These are phyloP conservation scores for Mychonastes homosphaera DNA, from an alignment of 139 green algal species.

Conservation along the genomic window DNA sequence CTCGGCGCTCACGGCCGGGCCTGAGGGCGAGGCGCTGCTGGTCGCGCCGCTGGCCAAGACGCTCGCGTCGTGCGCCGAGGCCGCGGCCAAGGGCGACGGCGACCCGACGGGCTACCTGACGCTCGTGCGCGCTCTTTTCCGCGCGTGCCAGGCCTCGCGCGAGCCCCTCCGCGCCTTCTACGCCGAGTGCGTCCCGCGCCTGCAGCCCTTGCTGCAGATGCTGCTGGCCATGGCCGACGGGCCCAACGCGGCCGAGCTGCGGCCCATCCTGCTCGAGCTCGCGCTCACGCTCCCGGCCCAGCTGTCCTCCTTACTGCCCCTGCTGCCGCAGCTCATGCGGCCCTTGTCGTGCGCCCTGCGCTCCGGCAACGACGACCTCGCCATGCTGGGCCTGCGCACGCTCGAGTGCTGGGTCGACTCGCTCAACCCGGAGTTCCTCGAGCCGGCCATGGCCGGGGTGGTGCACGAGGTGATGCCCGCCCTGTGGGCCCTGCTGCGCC, in stretches of 20 bases:
- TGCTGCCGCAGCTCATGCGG: slow-evolving; percentile 73
- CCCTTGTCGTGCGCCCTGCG: slow-evolving; percentile 68
- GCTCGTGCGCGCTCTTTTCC: slow-evolving; percentile 52
- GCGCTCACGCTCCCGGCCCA: slow-evolving; percentile 72
- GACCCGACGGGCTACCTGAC: slow-evolving; percentile 45
- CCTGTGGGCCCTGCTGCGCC: slow-evolving; percentile 78
- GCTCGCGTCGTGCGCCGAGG: slow-evolving; percentile 16
- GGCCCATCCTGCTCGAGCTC: slow-evolving; percentile 66
- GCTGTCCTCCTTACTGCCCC: slow-evolving; percentile 59
- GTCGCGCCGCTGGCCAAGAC: slow-evolving; percentile 43
- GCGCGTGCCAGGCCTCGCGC: slow-evolving; percentile 13
- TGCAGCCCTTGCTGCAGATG: slow-evolving; percentile 34
- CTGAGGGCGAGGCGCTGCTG: slow-evolving; percentile 22
- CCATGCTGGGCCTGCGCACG: slow-evolving; percentile 51
- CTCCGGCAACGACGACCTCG: slow-evolving; percentile 31
- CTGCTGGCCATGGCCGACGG: slow-evolving; percentile 58
- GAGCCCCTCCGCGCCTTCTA: slow-evolving; percentile 19
- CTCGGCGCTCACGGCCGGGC: slow-evolving; percentile 10
- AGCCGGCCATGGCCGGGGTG: slow-evolving; percentile 72
- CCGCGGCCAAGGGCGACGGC: slow-evolving; percentile 12
- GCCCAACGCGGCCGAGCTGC: slow-evolving; percentile 28
- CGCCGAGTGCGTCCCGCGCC: slow-evolving; percentile 10
- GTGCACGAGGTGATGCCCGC: slow-evolving; percentile 64
- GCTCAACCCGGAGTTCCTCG: slow-evolving; percentile 91
- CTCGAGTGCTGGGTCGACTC: slow-evolving; percentile 86